These are phyloP conservation scores for Osmanthus fragrans DNA, from an alignment of 257 asterid species.

Conservation along the genomic window DNA sequence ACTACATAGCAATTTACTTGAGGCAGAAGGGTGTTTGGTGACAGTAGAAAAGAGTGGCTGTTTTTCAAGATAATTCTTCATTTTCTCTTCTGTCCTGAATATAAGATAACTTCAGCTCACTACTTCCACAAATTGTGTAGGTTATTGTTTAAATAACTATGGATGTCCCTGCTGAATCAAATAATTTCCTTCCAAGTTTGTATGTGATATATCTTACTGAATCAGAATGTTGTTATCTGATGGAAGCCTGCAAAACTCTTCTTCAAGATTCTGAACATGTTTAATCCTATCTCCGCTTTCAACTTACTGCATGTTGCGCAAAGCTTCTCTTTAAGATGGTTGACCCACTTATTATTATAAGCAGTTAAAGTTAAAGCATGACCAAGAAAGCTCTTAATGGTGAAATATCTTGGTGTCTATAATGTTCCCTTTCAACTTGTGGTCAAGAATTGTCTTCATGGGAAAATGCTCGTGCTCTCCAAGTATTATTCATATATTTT, in stretches of 20 bases:
- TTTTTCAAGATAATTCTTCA: background rate
- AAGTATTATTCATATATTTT: background rate
- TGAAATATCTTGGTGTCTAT: constrained; percentile 1
- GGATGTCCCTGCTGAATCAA: constrained; percentile 3
- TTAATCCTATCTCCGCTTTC: constrained; percentile 6
- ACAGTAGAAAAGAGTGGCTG: background rate
- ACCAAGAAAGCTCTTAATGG: no score
- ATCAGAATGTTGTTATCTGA: background rate
- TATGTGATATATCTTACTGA: background rate
- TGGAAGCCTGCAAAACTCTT: background rate
- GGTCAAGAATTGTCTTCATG: constrained; percentile 7
- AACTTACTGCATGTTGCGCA: background rate
- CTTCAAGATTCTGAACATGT: background rate
- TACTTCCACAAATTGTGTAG: background rate
- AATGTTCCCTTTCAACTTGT: constrained; percentile 21
- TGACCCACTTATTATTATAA: no score
- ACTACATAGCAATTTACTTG: background rate
- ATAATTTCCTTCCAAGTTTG: background rate
- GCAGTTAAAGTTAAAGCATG: no score
- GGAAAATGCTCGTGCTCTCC: constrained; percentile 10
- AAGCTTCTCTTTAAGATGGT: no score
- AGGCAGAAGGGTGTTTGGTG: background rate
- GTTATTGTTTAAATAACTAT: background rate
- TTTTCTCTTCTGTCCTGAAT: background rate
- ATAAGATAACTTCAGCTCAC: background rate